Conservation (phyloP, 1,284 basidiomycete species). For the Sporisorium graminicola region DNA sequence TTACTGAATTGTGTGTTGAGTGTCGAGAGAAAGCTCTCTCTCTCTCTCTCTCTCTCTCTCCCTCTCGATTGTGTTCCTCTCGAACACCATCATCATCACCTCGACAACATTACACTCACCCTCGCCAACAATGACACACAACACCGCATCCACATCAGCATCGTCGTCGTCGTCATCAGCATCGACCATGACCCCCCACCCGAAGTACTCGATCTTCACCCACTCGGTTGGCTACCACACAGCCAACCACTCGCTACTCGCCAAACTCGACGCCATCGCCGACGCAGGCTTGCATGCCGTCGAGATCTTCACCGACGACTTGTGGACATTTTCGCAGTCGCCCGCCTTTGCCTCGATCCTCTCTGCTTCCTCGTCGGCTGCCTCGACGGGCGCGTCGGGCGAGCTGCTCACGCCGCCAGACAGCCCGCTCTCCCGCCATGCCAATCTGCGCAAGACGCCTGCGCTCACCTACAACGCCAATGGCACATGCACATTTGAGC, state of each 20-base stretch:
- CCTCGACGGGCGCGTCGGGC: background rate
- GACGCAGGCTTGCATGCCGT: conserved; percentile 15
- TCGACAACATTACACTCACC: no score
- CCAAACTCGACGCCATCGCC: conserved; percentile 25
- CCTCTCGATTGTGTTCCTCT: no score
- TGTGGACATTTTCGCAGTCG: conserved; percentile 15
- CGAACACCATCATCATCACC: no score
- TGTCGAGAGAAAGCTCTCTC: no score
- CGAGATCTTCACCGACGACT: conserved; percentile 44
- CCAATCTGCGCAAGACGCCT: background rate
- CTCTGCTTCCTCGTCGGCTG: background rate
- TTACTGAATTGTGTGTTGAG: no score
- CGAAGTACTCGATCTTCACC: conserved; percentile 34
- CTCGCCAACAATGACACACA: background rate
- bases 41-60: no score
- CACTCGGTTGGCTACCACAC: conserved; percentile 35
- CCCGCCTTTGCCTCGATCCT: conserved; percentile 1
- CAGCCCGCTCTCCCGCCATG: conserved; percentile 5
- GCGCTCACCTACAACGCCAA: conserved; percentile 25
- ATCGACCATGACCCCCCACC: background rate
- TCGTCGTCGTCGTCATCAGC: no score
- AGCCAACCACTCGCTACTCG: conserved; percentile 12
- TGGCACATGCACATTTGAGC: conserved; percentile 27
- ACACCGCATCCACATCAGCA: background rate
- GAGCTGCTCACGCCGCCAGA: conserved; percentile 26